Percentiles rank a stretch among this genome's conserved stretches.
Evolutionary conservation across 129 eudicot genomes (phyloP).

Genomic region (Tagetes erecta): DNA sequence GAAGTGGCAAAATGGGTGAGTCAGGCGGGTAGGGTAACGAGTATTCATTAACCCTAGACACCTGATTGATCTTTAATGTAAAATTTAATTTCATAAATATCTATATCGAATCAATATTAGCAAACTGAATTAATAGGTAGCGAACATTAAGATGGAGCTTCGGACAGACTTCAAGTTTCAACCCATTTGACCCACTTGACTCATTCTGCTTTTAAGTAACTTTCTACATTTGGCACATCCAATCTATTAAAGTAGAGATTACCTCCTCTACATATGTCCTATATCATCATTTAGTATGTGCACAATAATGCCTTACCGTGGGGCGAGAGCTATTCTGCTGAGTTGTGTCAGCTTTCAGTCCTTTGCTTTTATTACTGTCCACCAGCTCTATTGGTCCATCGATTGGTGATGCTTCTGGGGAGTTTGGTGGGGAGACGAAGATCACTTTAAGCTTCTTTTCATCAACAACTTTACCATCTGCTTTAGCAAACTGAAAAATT

Average conservation of each 20-base stretch:
- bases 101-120: background rate
- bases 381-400: constrained; percentile 42
- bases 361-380: constrained; percentile 32
- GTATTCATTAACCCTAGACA: background rate
- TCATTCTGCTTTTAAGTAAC: constrained; percentile 3
- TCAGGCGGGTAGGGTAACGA: background rate
- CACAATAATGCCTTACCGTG: constrained; percentile 32
- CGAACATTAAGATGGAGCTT: constrained; percentile 2
- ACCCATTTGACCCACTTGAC: background rate
- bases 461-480: constrained; percentile 52
- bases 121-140: background rate
- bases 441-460: constrained; percentile 69
- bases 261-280: background rate
- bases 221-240: background rate
- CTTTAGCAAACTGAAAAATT: constrained; percentile 56
- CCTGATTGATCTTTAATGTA: background rate
- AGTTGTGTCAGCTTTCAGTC: constrained; percentile 26
- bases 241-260: background rate
- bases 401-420: constrained; percentile 52
- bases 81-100: background rate
- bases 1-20: background rate
- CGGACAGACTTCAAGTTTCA: background rate
- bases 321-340: constrained; percentile 35
- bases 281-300: constrained; percentile 16
- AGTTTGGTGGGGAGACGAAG: constrained; percentile 50